Conservation (phyloP, 176 grass and related monocot species). For the Metroxylon sagu region DNA sequence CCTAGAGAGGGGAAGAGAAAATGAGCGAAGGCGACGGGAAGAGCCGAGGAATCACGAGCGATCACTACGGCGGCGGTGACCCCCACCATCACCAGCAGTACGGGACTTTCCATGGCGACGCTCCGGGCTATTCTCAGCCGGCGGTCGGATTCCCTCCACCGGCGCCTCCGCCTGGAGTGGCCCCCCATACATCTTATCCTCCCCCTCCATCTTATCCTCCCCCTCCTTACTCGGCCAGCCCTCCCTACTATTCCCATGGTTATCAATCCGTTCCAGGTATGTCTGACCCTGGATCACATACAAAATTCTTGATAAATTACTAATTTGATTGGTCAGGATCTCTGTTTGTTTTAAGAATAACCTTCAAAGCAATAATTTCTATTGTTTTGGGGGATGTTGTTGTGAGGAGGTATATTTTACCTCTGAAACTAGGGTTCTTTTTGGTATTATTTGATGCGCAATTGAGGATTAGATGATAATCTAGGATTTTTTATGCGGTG, state of each 20-base stretch:
- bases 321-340: too few species aligned
- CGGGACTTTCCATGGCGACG: constrained; percentile 53
- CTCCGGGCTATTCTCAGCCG: constrained; percentile 37
- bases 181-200: constrained; percentile 11
- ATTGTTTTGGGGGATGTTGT: too few species aligned
- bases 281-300: neutral
- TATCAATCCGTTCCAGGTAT: constrained; percentile 74
- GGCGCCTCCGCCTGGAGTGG: constrained; percentile 28
- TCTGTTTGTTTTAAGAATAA: too few species aligned
- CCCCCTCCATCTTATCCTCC: constrained; percentile 30
- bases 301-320: too few species aligned
- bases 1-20: too few species aligned
- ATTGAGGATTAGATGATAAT: too few species aligned
- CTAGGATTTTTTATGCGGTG: too few species aligned
- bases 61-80: neutral
- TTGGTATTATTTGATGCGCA: too few species aligned
- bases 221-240: constrained; percentile 38
- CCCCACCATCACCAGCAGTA: constrained; percentile 36
- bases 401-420: too few species aligned
- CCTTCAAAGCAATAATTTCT: too few species aligned
- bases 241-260: constrained; percentile 55
- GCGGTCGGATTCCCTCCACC: constrained; percentile 75
- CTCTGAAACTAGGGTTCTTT: too few species aligned
- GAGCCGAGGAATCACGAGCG: constrained; percentile 7
- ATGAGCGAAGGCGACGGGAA: neutral